These are phyloP conservation scores for Coemansia sp. DNA, from an alignment of 192 early-diverging fungal genomes.

Conservation along the genomic window DNA sequence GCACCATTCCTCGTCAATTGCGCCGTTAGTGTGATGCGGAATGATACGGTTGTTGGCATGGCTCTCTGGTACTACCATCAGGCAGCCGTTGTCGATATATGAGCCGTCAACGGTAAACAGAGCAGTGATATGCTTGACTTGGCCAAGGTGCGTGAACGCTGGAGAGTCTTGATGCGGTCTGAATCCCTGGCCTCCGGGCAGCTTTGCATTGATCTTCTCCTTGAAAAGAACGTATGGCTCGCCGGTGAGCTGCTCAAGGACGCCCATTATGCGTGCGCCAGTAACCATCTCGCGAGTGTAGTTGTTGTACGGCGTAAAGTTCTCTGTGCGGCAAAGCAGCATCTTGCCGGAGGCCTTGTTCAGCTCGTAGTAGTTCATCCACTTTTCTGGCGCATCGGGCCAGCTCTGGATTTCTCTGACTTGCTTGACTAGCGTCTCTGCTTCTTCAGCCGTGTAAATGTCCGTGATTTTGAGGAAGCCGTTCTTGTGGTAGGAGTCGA, in stretches of 20 bases:
- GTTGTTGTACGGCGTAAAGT: constrained; percentile 58
- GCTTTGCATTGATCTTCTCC: constrained; percentile 64
- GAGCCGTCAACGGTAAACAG: constrained; percentile 61
- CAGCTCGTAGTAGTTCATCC: constrained; percentile 66
- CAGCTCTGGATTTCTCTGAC: constrained; percentile 53
- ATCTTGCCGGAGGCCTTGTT: constrained; percentile 48
- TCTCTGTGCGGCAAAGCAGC: constrained; percentile 61
- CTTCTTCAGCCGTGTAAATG: constrained; percentile 53
- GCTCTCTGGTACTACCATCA: constrained; percentile 58
- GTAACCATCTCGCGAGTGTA: constrained; percentile 52
- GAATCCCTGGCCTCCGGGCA: constrained; percentile 61
- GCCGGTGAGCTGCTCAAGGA: constrained; percentile 54
- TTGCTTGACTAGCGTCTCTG: constrained; percentile 43
- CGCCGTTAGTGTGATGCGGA: constrained; percentile 49
- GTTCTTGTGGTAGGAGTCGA: constrained; percentile 44
- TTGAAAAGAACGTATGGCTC: constrained; percentile 60
- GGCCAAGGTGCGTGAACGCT: constrained; percentile 61
- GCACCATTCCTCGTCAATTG: constrained; percentile 55
- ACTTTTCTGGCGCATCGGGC: constrained; percentile 56
- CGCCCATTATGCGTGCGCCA: constrained; percentile 45
- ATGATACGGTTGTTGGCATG: constrained; percentile 41
- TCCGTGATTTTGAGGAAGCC: constrained; percentile 61
- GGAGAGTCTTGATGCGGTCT: constrained; percentile 62
- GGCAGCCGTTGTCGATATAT: constrained; percentile 57
- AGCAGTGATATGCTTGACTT: constrained; percentile 55